Percentiles rank a stretch among this genome's conserved stretches.
Evolutionary conservation across 192 early-diverging fungal genomes (phyloP).

Genomic region (Backusella parvicylindrica): DNA sequence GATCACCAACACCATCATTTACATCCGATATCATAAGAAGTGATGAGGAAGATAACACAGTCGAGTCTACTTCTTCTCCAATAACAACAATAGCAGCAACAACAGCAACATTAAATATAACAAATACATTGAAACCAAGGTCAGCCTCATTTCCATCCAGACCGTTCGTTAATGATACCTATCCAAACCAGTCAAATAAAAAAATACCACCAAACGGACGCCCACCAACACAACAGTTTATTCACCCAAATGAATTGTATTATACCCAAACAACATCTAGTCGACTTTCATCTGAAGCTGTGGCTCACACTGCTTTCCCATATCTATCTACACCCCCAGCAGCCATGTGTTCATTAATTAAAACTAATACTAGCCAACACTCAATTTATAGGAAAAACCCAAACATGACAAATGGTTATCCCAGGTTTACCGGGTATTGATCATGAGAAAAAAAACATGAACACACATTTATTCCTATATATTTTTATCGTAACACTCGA

Average conservation of each 20-base stretch:
- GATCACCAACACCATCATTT: not conserved
- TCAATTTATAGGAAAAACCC: not conserved
- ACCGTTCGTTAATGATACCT: not conserved
- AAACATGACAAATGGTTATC: not conserved
- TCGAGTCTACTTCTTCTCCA: not conserved
- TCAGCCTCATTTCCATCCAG: not conserved
- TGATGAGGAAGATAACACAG: not conserved
- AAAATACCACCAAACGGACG: not conserved
- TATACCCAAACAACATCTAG: constrained; percentile 5
- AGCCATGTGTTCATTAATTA: not conserved
- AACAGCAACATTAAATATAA: not conserved
- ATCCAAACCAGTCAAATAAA: not conserved
- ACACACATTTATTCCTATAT: not conserved
- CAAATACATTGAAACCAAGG: not conserved
- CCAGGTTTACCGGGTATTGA: not conserved
- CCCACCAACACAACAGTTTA: not conserved
- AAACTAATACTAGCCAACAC: not conserved
- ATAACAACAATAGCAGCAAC: not conserved
- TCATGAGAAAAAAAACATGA: not conserved
- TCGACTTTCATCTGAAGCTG: not conserved
- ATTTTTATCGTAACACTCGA: not conserved
- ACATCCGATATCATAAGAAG: not conserved
- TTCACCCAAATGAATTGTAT: constrained; percentile 5
- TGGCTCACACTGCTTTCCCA: not conserved
- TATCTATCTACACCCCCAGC: not conserved